Base-by-base conservation (phyloP, 768 basidiomycete species). In the Hebeloma cylindrosporum region DNA sequence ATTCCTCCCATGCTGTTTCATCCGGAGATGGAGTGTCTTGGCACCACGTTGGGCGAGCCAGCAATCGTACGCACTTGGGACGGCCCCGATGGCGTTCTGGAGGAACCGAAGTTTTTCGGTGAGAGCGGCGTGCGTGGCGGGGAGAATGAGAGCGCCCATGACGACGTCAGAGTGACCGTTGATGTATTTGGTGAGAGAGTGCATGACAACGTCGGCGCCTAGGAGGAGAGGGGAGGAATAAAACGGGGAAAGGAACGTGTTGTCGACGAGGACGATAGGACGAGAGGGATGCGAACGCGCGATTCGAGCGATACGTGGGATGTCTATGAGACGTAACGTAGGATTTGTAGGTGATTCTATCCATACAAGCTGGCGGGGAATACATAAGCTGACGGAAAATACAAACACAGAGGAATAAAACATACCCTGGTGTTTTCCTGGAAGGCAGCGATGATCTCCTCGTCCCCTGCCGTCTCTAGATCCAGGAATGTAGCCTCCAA, bases 321-420 rank as follows among this genome's bases (percentile, higher is more conserved):
- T 83, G 58, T 92, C 87, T 28, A 94, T 82, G 27, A 97, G 69
- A 13, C 88, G 82, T 7, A 98, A 82, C 1, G 91, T 91, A 0
- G 95, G 95, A 69, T 97, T 98, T 3, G 95, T 98, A 0, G 93
- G 95, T 0, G 89, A 75, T 66, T 99, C 95, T 53, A 96, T 82
- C 93, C 93, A 97, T 43, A 99, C 78, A 7, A 96, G 72, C 90
- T 95, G 17, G 6, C 42, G n/a, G 27, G 22, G 32, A 33, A 28
- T 14, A 25, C 33, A 23, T 26, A 37, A 47, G 27, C 30, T 36
- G 13, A 20, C 16, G 25, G 4, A 18, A 28, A n/a, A 16, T 26
- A 25, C 22, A 31, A 42, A 30, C 20, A 10, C 14, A 47, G 33
- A 22, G 28, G 13, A 17, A 13, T 13, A 13, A 23, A 17, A 42